Conservation (phyloP, 495 filamentous ascomycete genomes). For the Polyplosphaeria fusca region DNA sequence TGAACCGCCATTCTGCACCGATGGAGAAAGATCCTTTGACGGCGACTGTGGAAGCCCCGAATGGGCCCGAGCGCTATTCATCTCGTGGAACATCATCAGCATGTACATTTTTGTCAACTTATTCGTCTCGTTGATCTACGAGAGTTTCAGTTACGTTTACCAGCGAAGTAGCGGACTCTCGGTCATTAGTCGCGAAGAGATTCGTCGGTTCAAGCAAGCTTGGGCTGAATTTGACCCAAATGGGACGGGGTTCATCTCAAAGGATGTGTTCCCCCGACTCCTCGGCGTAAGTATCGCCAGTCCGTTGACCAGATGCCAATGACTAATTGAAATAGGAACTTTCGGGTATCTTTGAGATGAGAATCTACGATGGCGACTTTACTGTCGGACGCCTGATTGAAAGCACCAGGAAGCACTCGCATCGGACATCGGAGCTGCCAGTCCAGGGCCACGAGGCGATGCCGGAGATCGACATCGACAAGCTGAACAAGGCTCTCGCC, state of each 20-base stretch:
- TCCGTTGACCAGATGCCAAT: neutral
- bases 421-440: slow-evolving; percentile 43
- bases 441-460: slow-evolving; percentile 51
- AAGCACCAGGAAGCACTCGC: slow-evolving; percentile 56
- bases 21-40: slow-evolving; percentile 63
- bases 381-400: slow-evolving; percentile 80
- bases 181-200: slow-evolving; percentile 82
- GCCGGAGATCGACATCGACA: slow-evolving; percentile 63
- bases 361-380: slow-evolving; percentile 90
- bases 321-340: too few relatives aligned
- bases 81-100: slow-evolving; percentile 97
- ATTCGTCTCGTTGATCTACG: slow-evolving; percentile 97
- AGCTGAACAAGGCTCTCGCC: slow-evolving; percentile 69
- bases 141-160: slow-evolving; percentile 99
- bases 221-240: slow-evolving; percentile 94
- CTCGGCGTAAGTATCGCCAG: slow-evolving; percentile 61
- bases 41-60: slow-evolving; percentile 87
- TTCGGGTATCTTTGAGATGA: slow-evolving; percentile 92
- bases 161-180: slow-evolving; percentile 86
- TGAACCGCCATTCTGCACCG: slow-evolving; percentile 70
- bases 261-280: slow-evolving; percentile 85
- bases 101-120: slow-evolving; percentile 99
- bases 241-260: slow-evolving; percentile 86
- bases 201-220: slow-evolving; percentile 94
- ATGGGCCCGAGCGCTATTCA: slow-evolving; percentile 86